These are phyloP conservation scores for Lachancea meyersii DNA, from an alignment of 805 yeast genomes.

Conservation along the genomic window DNA sequence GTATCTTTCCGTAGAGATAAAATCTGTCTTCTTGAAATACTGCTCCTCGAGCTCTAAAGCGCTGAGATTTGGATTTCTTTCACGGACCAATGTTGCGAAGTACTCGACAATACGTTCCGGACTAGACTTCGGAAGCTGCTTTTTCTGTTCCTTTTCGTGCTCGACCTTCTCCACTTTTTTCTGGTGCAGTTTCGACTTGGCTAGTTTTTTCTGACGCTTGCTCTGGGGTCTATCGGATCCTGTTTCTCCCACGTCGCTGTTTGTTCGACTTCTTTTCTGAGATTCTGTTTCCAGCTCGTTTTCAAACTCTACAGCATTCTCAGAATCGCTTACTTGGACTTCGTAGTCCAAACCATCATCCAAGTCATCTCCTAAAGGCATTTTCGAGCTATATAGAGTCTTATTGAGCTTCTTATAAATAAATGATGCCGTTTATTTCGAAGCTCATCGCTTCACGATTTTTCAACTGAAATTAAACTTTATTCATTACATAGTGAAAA, in stretches of 20 bases:
- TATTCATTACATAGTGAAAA: not conserved
- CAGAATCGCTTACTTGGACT: constrained; percentile 37
- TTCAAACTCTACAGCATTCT: constrained; percentile 19
- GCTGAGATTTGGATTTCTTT: constrained; percentile 58
- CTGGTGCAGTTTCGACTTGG: constrained; percentile 42
- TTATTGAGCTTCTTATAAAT: not conserved
- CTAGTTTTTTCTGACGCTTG: constrained; percentile 31
- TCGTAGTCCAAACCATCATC: constrained; percentile 72
- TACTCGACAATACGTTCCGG: constrained; percentile 62
- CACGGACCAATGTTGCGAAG: constrained; percentile 55
- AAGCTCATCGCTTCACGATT: constrained; percentile 8
- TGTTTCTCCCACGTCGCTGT: constrained; percentile 13
- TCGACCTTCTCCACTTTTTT: constrained; percentile 66
- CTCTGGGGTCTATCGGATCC: constrained; percentile 13
- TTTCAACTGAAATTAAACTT: not conserved
- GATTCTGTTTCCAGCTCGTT: not conserved
- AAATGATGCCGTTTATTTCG: not conserved
- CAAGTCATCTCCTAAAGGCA: constrained; percentile 55
- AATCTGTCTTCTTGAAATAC: constrained; percentile 48
- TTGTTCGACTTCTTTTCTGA: constrained; percentile 15
- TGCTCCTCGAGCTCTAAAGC: constrained; percentile 68
- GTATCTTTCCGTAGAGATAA: constrained; percentile 59
- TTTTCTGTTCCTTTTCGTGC: constrained; percentile 54
- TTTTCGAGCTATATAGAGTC: not conserved
- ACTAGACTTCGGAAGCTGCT: constrained; percentile 45